These are phyloP conservation scores for Kalmanozyma brasiliensis DNA, from an alignment of 1,284 basidiomycete genomes.

Conservation along the genomic window DNA sequence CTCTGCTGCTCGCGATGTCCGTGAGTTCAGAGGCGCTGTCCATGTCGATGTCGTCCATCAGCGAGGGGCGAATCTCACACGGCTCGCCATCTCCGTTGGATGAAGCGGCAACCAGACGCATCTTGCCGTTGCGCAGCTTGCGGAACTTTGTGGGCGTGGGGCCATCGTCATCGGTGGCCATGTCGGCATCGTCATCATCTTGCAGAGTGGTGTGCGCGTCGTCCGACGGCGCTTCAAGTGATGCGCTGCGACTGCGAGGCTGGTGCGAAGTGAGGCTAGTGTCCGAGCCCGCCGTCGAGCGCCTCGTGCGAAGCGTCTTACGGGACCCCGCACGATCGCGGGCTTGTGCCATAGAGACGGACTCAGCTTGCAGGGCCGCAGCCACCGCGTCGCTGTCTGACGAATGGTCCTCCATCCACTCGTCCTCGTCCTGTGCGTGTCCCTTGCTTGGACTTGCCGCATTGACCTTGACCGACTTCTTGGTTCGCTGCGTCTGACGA, in stretches of 20 bases:
- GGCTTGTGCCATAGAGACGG: neutral
- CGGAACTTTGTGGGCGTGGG: constrained; percentile 58
- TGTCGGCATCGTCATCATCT: constrained; percentile 11
- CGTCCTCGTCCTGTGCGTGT: constrained; percentile 18
- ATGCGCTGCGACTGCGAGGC: constrained; percentile 25
- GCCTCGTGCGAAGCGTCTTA: constrained; percentile 10
- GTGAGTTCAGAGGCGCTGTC: constrained; percentile 18
- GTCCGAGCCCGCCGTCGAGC: constrained; percentile 20
- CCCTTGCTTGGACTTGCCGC: neutral
- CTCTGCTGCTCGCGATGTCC: neutral
- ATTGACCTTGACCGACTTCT: constrained; percentile 31
- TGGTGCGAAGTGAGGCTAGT: constrained; percentile 14
- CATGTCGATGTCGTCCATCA: constrained; percentile 40
- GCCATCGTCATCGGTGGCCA: constrained; percentile 27
- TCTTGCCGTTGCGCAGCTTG: constrained; percentile 58
- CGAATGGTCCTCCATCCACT: constrained; percentile 42
- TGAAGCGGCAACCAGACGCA: constrained; percentile 34
- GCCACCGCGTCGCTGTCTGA: constrained; percentile 22
- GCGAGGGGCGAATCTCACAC: constrained; percentile 1
- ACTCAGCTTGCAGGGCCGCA: constrained; percentile 5
- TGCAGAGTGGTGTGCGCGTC: neutral
- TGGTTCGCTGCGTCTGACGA: constrained; percentile 20
- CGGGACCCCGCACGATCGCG: constrained; percentile 1
- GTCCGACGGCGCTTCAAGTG: constrained; percentile 7
- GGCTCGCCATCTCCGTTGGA: neutral